phyloP scores from a whole-genome alignment of 106 monocot species.

The Acorus calamus region DNA sequence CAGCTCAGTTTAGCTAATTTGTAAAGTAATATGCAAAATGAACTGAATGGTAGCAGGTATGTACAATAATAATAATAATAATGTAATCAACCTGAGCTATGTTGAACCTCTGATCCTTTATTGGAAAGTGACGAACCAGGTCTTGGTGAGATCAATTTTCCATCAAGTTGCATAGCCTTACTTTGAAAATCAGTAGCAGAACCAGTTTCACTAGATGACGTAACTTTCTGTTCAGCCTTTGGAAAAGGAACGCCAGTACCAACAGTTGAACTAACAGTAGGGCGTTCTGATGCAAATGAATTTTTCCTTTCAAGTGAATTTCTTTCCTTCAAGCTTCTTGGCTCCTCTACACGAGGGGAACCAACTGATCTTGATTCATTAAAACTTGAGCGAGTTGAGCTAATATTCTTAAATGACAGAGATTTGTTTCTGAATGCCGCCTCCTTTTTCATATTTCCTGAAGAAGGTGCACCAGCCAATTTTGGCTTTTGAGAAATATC shows the following conservation, averaged over 20 bases:
- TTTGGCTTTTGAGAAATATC: constrained; percentile 21
- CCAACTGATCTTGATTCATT: constrained; percentile 17
- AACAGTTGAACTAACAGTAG: constrained; percentile 5
- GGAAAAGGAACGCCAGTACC: constrained; percentile 1
- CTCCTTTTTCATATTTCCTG: constrained; percentile 17
- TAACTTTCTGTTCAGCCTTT: constrained; percentile 20
- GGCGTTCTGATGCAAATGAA: constrained; percentile 17
- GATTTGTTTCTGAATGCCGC: constrained; percentile 26
- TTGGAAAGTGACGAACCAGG: constrained; percentile 1
- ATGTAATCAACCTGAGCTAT: constrained; percentile 13
- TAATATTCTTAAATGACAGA: constrained; percentile 31
- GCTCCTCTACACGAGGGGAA: constrained; percentile 16
- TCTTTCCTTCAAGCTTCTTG: constrained; percentile 27
- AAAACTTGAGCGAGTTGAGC: constrained; percentile 8
- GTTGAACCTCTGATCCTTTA: constrained; percentile 24
- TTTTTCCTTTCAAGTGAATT: constrained; percentile 31
- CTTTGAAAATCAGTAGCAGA: too few species aligned
- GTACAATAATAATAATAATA: background rate
- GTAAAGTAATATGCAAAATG: background rate
- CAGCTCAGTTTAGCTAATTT: background rate
- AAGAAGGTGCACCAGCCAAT: constrained; percentile 17
- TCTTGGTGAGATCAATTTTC: constrained; percentile 7
- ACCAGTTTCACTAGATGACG: too few species aligned
- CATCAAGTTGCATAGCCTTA: constrained; percentile 1
- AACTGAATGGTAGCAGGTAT: background rate